Conservation (phyloP, 1,284 basidiomycete genomes). For the Neotropicomus parvogracilis region DNA sequence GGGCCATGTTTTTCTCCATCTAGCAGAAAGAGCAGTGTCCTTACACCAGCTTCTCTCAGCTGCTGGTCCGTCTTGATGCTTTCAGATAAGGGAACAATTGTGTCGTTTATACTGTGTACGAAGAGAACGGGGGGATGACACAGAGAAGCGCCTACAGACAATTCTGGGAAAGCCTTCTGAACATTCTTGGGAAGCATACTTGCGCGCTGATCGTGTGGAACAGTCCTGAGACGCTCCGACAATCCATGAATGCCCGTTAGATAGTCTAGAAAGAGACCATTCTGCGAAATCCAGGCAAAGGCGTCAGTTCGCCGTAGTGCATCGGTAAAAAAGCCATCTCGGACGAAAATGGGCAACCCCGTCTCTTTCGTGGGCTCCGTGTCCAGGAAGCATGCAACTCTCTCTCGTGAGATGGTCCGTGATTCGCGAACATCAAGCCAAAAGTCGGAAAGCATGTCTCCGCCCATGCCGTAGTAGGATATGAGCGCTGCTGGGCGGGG, state of each 20-base stretch:
- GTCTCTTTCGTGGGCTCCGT: constrained; percentile 3
- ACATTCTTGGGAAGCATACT: not conserved
- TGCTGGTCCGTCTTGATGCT: not conserved
- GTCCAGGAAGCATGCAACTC: constrained; percentile 3
- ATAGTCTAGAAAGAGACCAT: constrained; percentile 7
- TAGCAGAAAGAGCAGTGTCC: not conserved
- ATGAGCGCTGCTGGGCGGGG: constrained; percentile 7
- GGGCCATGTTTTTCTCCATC: constrained; percentile 5
- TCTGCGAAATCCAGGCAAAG: constrained; percentile 8
- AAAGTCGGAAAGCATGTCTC: constrained; percentile 8
- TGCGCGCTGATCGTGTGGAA: not conserved
- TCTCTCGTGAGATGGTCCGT: constrained; percentile 3
- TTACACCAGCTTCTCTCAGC: not conserved
- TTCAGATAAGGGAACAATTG: constrained; percentile 5
- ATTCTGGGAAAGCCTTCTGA: constrained; percentile 1
- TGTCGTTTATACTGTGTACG: constrained; percentile 7
- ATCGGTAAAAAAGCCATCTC: constrained; percentile 8
- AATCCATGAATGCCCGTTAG: constrained; percentile 5
- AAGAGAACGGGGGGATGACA: constrained; percentile 4
- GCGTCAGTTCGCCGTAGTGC: constrained; percentile 1
- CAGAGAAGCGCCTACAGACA: not conserved
- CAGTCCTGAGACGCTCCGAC: not conserved
- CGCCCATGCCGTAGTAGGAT: constrained; percentile 8
- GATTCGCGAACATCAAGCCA: constrained; percentile 1
- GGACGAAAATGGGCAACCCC: constrained; percentile 6